Evolutionary conservation across 2,329 filamentous ascomycete species (phyloP), one percentile per base, ranked within the genome.

Genomic region (Epichloe gansuensis): DNA sequence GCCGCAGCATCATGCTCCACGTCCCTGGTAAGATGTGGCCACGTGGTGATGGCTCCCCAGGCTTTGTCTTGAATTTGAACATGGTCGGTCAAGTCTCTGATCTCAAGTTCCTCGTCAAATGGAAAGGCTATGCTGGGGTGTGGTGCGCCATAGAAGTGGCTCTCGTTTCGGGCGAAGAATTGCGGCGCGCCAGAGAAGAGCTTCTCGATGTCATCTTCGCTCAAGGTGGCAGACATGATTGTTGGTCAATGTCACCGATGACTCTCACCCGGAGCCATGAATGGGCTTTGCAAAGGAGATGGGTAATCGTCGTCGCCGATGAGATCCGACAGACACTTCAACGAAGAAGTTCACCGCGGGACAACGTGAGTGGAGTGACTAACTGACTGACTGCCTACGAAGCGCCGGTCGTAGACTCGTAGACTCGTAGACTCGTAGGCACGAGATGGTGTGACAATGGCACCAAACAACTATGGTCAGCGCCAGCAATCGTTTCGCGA

Each of bases 111-210:
- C 55, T 78, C 74, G 63, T 87, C 80, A 75, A 82, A 86, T 1
- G 82, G 83, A 61, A 82, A 87, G 39, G 80, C 78, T 31, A 83
- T 80, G 47, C 73, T 79, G 23, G 83, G 82, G 58, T 80, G 75
- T 23, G 78, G 77, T 39, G 80, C 77, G 49, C 74, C 79, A 53
- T 74, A 75, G 62, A 73, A 77, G 63, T 81, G 77, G 40, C 77
- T 76, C 58, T 80, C 75, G 53, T 74, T 76, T 50, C 78, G 74
- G 57, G 79, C 75, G 64, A 81, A 82, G 69, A 84, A 87, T 63
- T 86, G 82, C 56, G 84, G 84, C 43, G 84, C 84, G n/a, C 84
- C 84, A 27, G 83, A 85, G 71, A 87, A 88, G 60, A 87, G 75
- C 65, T 81, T 80, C 67, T 83, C 80, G 49, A 87, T 69, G 57